These are phyloP conservation scores for Kodamaea kakaduensis DNA, from an alignment of 805 yeast species.

Conservation along the genomic window DNA sequence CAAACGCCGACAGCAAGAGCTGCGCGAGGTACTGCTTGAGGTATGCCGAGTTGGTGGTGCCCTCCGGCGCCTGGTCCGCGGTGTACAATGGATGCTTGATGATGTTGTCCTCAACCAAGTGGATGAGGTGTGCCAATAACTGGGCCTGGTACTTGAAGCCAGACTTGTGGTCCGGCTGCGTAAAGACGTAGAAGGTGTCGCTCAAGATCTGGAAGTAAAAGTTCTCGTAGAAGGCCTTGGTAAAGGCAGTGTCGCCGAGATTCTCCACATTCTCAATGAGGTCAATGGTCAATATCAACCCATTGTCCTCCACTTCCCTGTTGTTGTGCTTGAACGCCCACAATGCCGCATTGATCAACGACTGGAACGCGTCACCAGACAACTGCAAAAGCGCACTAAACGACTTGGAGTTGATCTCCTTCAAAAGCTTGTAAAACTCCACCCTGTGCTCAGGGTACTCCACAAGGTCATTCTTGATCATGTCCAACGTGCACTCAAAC, in stretches of 20 bases:
- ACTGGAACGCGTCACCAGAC: constrained; percentile 88
- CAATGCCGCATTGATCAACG: constrained; percentile 86
- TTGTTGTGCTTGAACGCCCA: constrained; percentile 99
- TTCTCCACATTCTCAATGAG: constrained; percentile 79
- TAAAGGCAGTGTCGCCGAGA: constrained; percentile 65
- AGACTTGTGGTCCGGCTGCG: constrained; percentile 97
- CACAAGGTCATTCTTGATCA: constrained; percentile 93
- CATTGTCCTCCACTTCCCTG: constrained; percentile 93
- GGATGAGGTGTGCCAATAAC: constrained; percentile 76
- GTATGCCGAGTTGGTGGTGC: constrained; percentile 76
- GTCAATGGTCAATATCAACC: constrained; percentile 79
- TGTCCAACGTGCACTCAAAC: constrained; percentile 88
- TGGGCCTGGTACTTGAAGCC: constrained; percentile 89
- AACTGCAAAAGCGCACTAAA: constrained; percentile 83
- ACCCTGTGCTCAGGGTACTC: constrained; percentile 98
- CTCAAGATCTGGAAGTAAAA: constrained; percentile 85
- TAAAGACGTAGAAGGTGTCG: constrained; percentile 88
- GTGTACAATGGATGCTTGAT: constrained; percentile 76
- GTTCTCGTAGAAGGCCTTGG: constrained; percentile 81
- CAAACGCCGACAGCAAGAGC: constrained; percentile 85
- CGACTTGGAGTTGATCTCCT: constrained; percentile 80
- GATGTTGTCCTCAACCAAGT: constrained; percentile 71
- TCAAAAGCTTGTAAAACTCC: constrained; percentile 85
- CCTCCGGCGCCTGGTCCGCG: constrained; percentile 77
- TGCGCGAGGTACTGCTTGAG: constrained; percentile 77